Conservation (phyloP, 306 rosid species). For the Lagenaria siceraria region DNA sequence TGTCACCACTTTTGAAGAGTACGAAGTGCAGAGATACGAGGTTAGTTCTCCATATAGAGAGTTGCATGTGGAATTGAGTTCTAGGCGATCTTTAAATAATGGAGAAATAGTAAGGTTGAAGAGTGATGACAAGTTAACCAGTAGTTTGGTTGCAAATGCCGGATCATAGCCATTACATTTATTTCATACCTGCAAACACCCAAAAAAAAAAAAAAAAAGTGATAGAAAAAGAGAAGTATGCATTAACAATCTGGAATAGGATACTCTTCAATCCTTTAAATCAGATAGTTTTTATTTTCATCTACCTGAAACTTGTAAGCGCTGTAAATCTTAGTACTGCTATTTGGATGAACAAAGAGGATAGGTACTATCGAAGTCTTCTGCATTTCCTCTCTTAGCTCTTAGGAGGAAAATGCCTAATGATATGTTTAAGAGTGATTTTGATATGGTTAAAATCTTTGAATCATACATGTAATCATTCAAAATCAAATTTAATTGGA, state of each 20-base stretch:
- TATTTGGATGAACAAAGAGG: neutral
- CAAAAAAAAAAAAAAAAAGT: no score
- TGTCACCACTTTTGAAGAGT: conserved; percentile 75
- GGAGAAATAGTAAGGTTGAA: neutral
- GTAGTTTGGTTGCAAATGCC: neutral
- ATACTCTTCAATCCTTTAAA: neutral
- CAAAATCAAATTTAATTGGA: no score
- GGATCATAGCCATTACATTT: neutral
- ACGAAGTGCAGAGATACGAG: conserved; percentile 83
- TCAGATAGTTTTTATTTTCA: neutral
- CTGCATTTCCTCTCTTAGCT: neutral
- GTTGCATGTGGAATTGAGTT: neutral
- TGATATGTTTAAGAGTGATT: no score
- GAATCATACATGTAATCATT: no score
- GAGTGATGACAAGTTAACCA: neutral
- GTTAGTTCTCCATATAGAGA: conserved; percentile 28
- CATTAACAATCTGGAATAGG: neutral
- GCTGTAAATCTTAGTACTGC: neutral
- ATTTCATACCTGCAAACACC: neutral
- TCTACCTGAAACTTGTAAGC: neutral
- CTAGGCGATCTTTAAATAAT: neutral
- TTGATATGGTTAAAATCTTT: no score
- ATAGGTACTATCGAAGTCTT: neutral
- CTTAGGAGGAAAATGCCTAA: no score
- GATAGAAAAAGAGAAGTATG: neutral